Conservation (phyloP, 1,139 yeast genomes). For the Wickerhamomyces sp. region DNA sequence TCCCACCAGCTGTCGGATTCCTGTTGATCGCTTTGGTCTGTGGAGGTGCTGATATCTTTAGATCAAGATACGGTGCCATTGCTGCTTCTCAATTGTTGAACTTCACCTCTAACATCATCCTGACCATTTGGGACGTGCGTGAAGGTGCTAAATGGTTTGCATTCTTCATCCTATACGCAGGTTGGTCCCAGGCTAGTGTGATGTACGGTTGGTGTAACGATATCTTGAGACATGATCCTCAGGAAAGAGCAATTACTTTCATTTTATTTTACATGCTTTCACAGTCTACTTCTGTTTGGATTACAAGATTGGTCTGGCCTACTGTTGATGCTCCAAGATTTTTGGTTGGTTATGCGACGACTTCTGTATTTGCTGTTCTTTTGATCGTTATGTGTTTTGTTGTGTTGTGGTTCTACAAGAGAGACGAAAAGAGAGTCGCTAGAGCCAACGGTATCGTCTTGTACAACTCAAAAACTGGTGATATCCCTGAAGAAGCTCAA, state of each 20-base stretch:
- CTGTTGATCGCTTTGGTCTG: constrained; percentile 28
- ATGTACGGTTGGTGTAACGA: constrained; percentile 32
- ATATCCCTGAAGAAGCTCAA: constrained; percentile 4
- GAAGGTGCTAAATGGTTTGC: constrained; percentile 30
- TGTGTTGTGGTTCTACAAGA: constrained; percentile 54
- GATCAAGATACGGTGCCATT: constrained; percentile 34
- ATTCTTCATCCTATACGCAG: constrained; percentile 28
- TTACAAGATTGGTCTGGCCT: constrained; percentile 43
- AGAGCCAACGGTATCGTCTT: constrained; percentile 45
- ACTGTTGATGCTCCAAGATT: constrained; percentile 51
- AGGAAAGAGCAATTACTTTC: constrained; percentile 31
- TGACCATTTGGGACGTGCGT: constrained; percentile 18
- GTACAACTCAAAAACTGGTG: constrained; percentile 25
- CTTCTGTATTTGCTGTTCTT: constrained; percentile 38
- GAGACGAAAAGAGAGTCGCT: constrained; percentile 50
- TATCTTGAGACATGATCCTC: constrained; percentile 31
- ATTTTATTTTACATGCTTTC: constrained; percentile 30
- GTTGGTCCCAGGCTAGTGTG: constrained; percentile 31
- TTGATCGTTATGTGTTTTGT: constrained; percentile 49
- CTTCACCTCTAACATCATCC: neutral
- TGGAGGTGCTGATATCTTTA: constrained; percentile 22
- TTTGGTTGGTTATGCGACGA: constrained; percentile 39
- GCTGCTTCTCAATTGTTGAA: constrained; percentile 2
- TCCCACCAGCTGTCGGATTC: constrained; percentile 31
- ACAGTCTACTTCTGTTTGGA: constrained; percentile 32